Base-by-base conservation (phyloP, 108 stramenopile genomes). In the Cyclostephanos tholiformis region DNA sequence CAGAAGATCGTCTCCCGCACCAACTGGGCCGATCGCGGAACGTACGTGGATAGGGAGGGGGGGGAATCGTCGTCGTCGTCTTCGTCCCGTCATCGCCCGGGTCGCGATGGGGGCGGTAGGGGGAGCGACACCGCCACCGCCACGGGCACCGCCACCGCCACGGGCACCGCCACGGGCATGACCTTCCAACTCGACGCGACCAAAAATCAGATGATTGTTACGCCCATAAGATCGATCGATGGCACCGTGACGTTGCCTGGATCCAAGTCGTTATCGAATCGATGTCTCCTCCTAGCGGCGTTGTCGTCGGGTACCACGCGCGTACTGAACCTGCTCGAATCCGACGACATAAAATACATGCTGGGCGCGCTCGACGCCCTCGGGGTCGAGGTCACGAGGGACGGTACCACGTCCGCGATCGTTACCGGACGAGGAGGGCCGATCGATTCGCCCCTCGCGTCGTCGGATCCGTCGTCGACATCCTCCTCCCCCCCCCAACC, bases 271-370 rank as follows among this genome's bases (percentile, higher is more conserved):
- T 76, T 98, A 51, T 91, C 91, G 69, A 99, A 99, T 66, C 89
- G 95, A 5, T 93, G 92, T 63, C 87, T 93, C 32, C 80, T 92
- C 25, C 68, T 94, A 26, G 89, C 95, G 17, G 91, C 91, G 4
- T 65, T 96, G 12, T 87, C 84, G 17, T 82, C 84, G 2, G 95
- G 91, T 1, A 77, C 74, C 16, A 93, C 92, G 25, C 78, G 75
- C 20, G 90, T 91, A 14, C 86, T 91, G 75, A 98, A 98, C 77
- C 83, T 98, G 38, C 75, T 98, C 49, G 96, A 97, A 39, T 91
- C 89, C 66, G 97, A 97, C 63, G 98, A 99, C 84, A 98, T 97
- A 74, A 85, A 84, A n/a, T 95, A 96, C 88, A 97, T 99, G 97
- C 84, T 99, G 13, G 85, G 91, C 14, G 98, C 97, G 4, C 80